Conservation (phyloP, 805 yeast genomes). For the Huiozyma naganishii region DNA sequence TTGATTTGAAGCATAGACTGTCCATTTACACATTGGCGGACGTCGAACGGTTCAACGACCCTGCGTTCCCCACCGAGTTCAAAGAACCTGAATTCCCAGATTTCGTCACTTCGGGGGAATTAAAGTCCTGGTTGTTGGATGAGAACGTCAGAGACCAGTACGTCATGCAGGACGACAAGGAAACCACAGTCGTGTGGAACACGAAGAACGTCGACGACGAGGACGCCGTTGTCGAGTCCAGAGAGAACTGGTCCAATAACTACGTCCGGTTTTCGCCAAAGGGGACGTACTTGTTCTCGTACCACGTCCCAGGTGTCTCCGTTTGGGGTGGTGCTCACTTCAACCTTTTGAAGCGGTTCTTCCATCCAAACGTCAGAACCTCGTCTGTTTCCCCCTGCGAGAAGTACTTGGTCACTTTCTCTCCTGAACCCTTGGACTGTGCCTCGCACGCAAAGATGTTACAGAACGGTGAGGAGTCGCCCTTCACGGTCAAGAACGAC, state of each 20-base stretch:
- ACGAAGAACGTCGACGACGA: constrained; percentile 52
- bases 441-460: neutral
- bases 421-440: constrained; percentile 63
- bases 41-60: constrained; percentile 66
- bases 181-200: constrained; percentile 82
- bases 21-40: constrained; percentile 75
- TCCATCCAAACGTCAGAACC: constrained; percentile 82
- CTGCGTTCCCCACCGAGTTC: constrained; percentile 50
- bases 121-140: constrained; percentile 88
- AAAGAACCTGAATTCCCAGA: constrained; percentile 63
- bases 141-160: constrained; percentile 84
- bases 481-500: constrained; percentile 76
- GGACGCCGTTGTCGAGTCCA: constrained; percentile 66
- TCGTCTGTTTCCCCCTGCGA: constrained; percentile 91
- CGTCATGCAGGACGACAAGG: constrained; percentile 65
- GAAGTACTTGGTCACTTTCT: constrained; percentile 78
- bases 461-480: constrained; percentile 46
- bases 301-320: constrained; percentile 91
- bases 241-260: constrained; percentile 78
- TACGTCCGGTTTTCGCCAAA: constrained; percentile 86
- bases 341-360: constrained; percentile 61
- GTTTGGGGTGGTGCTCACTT: constrained; percentile 90
- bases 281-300: constrained; percentile 78
- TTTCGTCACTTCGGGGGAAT: constrained; percentile 66
- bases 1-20: constrained; percentile 88